Base-by-base conservation (phyloP, 2,329 filamentous ascomycete species). In the Cercospora zeina region DNA sequence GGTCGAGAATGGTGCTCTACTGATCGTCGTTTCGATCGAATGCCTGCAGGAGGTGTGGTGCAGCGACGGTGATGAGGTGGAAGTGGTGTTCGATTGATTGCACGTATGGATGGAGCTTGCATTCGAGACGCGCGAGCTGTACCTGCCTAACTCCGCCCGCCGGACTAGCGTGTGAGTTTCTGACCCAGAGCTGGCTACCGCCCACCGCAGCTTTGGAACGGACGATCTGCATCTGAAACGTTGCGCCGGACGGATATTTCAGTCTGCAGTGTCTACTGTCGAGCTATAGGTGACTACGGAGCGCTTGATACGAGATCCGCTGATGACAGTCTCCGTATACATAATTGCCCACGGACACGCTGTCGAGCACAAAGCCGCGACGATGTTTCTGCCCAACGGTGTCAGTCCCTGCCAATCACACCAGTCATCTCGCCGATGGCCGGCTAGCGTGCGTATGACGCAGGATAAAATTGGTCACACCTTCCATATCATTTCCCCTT, bases 391-490 rank as follows among this genome's bases (percentile, higher is more conserved):
- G 55, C 55, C 55, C 55, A 58, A 58, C 49, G 49, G 49, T 27
- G 49, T 51, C 49, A 27, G 49, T 33, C 49, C 49, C 39, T 49
- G 39, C 55, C 56, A 59, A 59, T 59, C 47, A 53, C 49, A 21
- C 27, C 31, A 6, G 6, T 21, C 16, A 58, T 47, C 24, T 42
- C 54, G 24, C 39, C 37, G 55, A 27, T 49, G 24, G 13, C 58
- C 33, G 47, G 9, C 58, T 60, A 60, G 58, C 58, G 49, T 56
- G 54, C 30, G 24, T 21, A 59, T 59, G 56, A 59, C 56, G 56
- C 56, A 31, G 30, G 42, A 45, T 59, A 59, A 58, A 59, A 59
- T 59, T 59, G 54, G 51, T 62, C 60, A 62, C 60, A 59, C 50
- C 24, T 31, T 57, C 37, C 14, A 36, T 59, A 53, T 34, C 39